Conservation (phyloP, 345 rosid species). For the Cochlearia excelsa region DNA sequence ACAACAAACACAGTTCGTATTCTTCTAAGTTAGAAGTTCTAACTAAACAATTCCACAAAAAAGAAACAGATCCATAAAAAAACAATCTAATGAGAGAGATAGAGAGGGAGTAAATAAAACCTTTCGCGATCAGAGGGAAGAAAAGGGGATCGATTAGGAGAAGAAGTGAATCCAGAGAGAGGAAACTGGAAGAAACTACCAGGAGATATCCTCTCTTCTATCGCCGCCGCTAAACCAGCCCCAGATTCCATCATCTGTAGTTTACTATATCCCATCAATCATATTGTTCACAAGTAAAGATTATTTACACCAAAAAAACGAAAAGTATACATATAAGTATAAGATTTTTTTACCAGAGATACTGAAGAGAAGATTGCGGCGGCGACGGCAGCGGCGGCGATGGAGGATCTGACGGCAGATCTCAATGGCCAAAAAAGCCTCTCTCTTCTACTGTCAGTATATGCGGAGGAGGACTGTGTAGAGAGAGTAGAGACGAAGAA, state of each 20-base stretch:
- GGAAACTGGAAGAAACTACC: slow-evolving; percentile 90
- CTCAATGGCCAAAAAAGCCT: slow-evolving; percentile 9
- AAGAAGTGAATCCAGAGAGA: slow-evolving; percentile 71
- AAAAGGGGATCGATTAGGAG: slow-evolving; percentile 76
- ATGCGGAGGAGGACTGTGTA: slow-evolving; percentile 31
- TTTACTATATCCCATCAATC: neutral
- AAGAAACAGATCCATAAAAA: slow-evolving; percentile 17
- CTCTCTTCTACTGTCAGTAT: neutral
- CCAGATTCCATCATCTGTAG: slow-evolving; percentile 31
- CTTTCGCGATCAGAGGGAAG: slow-evolving; percentile 74
- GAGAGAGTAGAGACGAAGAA: slow-evolving; percentile 24
- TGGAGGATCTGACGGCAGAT: slow-evolving; percentile 34
- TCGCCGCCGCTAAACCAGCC: slow-evolving; percentile 38
- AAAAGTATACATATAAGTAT: neutral
- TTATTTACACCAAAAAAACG: neutral
- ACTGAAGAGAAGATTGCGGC: slow-evolving; percentile 10
- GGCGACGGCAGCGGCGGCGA: neutral
- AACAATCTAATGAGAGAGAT: neutral
- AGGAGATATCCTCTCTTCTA: slow-evolving; percentile 84
- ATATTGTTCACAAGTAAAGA: neutral
- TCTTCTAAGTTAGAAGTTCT: neutral
- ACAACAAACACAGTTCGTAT: neutral
- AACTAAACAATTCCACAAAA: neutral
- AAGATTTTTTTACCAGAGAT: neutral
- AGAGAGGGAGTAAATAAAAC: slow-evolving; percentile 35